Base-by-base conservation (phyloP, 2,329 filamentous ascomycete genomes). In the Metarhizium brunneum region DNA sequence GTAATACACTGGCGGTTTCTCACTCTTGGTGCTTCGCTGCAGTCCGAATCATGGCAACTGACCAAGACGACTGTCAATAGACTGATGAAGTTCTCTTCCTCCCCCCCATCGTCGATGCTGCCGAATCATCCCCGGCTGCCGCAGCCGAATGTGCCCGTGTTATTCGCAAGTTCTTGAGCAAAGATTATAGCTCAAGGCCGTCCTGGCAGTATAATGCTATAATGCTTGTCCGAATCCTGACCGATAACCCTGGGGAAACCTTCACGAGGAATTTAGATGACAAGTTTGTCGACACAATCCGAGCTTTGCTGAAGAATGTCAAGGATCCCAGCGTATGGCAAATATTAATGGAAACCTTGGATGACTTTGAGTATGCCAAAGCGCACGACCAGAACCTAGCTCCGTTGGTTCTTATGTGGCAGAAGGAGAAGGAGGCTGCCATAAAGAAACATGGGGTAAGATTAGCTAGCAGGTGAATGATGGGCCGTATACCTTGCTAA, bases 141-240 rank as follows among this genome's bases (percentile, higher is more conserved):
- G 92, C 92, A 29, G 84, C 86, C 60, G 88, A 92, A 64, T 90
- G 89, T 63, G 90, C 91, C 52, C 76, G 82, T 61, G 78, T 87
- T 61, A 90, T 97, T 66, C 87, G 90, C 68, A 92, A 90, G 69
- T 92, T 86, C 69, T 76, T 99, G 57, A 80, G 83, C 63, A 86
- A 85, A 61, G 87, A 92, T 49, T 84, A 89, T 71, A 83, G 72
- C 63, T 68, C 71, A 30, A 76, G 75, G 49, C 77, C 89, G 10
- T 84, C 88, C 64, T 84, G 86, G 62, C 92, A 97, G 71, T 97
- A 96, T 79, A 96, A 97, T 73, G 87, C 90, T 60, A 85, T 97
- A 65, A 97, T 97, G 94, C 81, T 99, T 55, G 79, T 95, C 62
- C 87, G 92, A 59, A 99, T 99, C 65, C 76, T 99, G 61, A 80